Conservation (phyloP, 2,329 filamentous ascomycete genomes). For the Furcasterigmium sp. region DNA sequence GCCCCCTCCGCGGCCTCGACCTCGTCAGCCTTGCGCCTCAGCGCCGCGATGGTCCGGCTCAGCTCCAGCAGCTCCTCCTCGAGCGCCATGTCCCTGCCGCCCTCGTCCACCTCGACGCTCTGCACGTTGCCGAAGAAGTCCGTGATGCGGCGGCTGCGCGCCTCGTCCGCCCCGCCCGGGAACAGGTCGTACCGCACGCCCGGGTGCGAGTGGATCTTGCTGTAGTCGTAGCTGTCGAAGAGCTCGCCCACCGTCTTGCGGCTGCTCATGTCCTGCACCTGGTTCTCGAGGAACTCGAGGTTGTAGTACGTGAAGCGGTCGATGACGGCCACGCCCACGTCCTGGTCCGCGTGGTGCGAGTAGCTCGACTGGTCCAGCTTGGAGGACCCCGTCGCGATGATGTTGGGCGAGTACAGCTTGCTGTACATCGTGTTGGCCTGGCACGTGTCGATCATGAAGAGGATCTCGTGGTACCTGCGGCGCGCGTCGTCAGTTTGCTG, state of each 20-base stretch:
- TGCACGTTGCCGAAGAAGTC: constrained; percentile 99
- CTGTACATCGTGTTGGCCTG: constrained; percentile 99
- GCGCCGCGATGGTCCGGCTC: constrained; percentile 57
- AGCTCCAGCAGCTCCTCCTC: constrained; percentile 76
- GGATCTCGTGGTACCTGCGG: constrained; percentile 81
- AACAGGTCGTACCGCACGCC: constrained; percentile 96
- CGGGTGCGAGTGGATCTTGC: constrained; percentile 89
- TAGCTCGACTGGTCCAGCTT: constrained; percentile 96
- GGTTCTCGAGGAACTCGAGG: constrained; percentile 88
- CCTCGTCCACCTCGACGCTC: constrained; percentile 81
- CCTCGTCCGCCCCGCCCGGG: constrained; percentile 71
- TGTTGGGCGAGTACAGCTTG: constrained; percentile 96
- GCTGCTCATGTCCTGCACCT: constrained; percentile 78
- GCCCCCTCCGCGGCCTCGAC: constrained; percentile 25
- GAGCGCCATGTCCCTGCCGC: constrained; percentile 46
- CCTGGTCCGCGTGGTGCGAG: constrained; percentile 95
- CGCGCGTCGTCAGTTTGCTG: not conserved
- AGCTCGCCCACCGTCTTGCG: constrained; percentile 90
- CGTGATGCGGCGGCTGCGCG: constrained; percentile 76
- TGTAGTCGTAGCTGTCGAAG: constrained; percentile 92
- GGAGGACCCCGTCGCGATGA: constrained; percentile 94
- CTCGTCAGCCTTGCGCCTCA: constrained; percentile 43
- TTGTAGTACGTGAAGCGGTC: constrained; percentile 99
- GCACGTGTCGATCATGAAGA: constrained; percentile 99
- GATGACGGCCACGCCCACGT: constrained; percentile 96